phyloP scores from a whole-genome alignment of 73 alveolate genomes.

The Symbiodinium pilosum region DNA sequence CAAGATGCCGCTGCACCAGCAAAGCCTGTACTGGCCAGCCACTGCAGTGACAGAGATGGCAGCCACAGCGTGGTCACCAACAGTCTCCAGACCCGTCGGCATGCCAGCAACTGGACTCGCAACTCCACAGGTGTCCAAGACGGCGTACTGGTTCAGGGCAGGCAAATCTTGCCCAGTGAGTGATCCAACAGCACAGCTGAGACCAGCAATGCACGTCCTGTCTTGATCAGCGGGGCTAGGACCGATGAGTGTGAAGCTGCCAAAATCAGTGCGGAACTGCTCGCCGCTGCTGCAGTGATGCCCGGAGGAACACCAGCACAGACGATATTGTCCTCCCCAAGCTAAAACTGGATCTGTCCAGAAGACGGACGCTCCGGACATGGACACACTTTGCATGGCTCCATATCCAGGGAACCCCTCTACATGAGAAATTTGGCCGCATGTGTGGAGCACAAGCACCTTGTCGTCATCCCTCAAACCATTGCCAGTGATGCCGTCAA shows the following conservation, averaged over 20 bases:
- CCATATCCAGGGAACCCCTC: conserved; percentile 45
- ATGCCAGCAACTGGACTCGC: neutral
- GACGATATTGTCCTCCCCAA: conserved; percentile 23
- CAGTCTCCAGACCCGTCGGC: neutral
- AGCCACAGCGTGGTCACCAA: neutral
- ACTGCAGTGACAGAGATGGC: neutral
- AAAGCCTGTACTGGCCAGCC: conserved; percentile 44
- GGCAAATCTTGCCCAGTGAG: neutral
- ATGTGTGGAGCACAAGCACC: conserved; percentile 43
- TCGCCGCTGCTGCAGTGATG: neutral
- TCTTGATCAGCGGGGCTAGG: conserved; percentile 20
- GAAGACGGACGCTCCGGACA: conserved; percentile 41
- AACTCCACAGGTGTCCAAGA: conserved; percentile 55
- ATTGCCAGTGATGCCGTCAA: conserved; percentile 37
- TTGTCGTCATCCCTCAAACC: neutral
- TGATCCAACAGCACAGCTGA: neutral
- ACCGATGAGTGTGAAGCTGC: conserved; percentile 33
- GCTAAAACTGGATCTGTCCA: conserved; percentile 7
- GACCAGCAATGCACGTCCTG: conserved; percentile 54
- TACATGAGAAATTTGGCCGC: conserved; percentile 13
- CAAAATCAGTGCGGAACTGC: conserved; percentile 62
- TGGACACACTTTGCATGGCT: neutral
- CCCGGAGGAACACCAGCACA: conserved; percentile 44
- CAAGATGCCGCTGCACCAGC: conserved; percentile 50
- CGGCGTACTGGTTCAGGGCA: neutral